phyloP scores from a whole-genome alignment of 2,329 filamentous ascomycete genomes.

The Plectosphaerella plurivora region DNA sequence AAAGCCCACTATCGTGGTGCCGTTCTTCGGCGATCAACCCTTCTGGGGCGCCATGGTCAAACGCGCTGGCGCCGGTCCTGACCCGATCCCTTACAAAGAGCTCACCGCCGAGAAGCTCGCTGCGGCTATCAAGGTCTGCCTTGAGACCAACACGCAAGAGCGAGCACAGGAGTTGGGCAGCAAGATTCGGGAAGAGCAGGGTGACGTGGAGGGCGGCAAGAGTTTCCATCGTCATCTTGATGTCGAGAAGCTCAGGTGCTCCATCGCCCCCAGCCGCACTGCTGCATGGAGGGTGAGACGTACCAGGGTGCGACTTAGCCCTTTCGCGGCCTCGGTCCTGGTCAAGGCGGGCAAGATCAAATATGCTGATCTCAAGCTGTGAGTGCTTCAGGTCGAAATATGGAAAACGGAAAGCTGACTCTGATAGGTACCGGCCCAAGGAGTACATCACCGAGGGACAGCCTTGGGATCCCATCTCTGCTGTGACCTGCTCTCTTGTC shows the following conservation, averaged over 20 bases:
- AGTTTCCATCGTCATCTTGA: slow-evolving; percentile 70
- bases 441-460: slow-evolving; percentile 78
- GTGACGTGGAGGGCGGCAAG: slow-evolving; percentile 57
- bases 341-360: slow-evolving; percentile 60
- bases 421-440: slow-evolving; percentile 37
- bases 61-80: slow-evolving; percentile 66
- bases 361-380: slow-evolving; percentile 71
- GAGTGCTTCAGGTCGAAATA: slow-evolving; percentile 22
- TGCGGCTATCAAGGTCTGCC: slow-evolving; percentile 55
- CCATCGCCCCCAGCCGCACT: slow-evolving; percentile 59
- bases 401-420: not conserved
- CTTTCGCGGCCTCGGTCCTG: slow-evolving; percentile 67
- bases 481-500: slow-evolving; percentile 72
- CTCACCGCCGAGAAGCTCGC: slow-evolving; percentile 64
- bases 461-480: slow-evolving; percentile 74
- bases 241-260: slow-evolving; percentile 63
- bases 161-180: slow-evolving; percentile 55
- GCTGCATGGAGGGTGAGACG: slow-evolving; percentile 73
- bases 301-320: slow-evolving; percentile 63
- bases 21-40: slow-evolving; percentile 82
- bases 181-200: slow-evolving; percentile 63
- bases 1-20: slow-evolving; percentile 76
- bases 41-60: slow-evolving; percentile 80
- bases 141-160: slow-evolving; percentile 54
- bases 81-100: slow-evolving; percentile 64